phyloP scores from a whole-genome alignment of 306 rosid species.

The Quercus agrifolia region DNA sequence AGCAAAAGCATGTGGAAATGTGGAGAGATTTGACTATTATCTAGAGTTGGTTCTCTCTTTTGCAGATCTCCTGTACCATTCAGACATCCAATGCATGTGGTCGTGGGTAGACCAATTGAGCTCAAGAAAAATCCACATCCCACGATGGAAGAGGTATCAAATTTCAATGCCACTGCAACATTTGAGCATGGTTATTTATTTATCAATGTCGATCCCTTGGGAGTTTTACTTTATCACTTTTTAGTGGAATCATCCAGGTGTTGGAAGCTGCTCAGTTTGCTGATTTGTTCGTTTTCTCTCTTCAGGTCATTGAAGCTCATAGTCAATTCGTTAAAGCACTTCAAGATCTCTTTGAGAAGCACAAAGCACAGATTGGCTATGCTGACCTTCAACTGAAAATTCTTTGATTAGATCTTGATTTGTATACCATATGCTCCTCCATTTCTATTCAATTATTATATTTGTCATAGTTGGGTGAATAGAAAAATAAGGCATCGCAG shows the following conservation, averaged over 20 bases:
- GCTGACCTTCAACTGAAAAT: slow-evolving; percentile 65
- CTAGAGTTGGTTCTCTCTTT: background rate
- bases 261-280: background rate
- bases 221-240: background rate
- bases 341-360: slow-evolving; percentile 71
- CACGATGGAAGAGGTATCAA: slow-evolving; percentile 48
- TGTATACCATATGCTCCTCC: background rate
- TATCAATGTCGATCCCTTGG: background rate
- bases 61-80: slow-evolving; percentile 79
- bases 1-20: background rate
- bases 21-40: background rate
- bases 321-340: slow-evolving; percentile 67
- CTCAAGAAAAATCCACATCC: slow-evolving; percentile 70
- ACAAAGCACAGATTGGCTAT: slow-evolving; percentile 67
- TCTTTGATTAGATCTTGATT: slow-evolving; percentile 36
- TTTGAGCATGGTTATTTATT: background rate
- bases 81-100: slow-evolving; percentile 71
- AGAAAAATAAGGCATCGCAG: background rate
- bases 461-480: background rate
- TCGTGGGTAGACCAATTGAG: slow-evolving; percentile 82
- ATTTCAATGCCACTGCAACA: background rate
- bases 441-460: slow-evolving; percentile 11
- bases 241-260: background rate
- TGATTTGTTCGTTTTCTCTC: background rate
- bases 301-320: slow-evolving; percentile 61